Evolutionary conservation across 2,329 filamentous ascomycete species (phyloP).

Genomic region (Albophoma yamanashiensis): DNA sequence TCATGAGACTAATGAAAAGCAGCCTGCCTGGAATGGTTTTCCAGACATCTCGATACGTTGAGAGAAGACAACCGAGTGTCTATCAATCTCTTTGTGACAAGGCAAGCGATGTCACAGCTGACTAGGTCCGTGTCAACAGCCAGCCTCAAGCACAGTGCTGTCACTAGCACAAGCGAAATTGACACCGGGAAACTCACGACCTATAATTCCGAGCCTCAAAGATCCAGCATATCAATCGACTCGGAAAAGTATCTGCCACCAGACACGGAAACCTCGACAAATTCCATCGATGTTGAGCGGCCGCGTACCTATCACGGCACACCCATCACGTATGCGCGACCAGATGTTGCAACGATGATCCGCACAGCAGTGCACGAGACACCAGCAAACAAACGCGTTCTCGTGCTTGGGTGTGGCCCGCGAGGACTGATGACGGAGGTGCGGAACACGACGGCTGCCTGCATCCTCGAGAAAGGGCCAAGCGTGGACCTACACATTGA

Average conservation of each 20-base stretch:
- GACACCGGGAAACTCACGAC: conserved; percentile 4
- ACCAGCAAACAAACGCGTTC: conserved; percentile 19
- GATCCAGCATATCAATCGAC: conserved; percentile 2
- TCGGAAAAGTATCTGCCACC: conserved; percentile 8
- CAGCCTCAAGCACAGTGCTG: background rate
- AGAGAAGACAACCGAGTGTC: conserved; percentile 16
- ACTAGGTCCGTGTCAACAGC: background rate
- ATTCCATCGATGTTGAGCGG: background rate
- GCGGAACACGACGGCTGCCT: conserved; percentile 27
- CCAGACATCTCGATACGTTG: conserved; percentile 21
- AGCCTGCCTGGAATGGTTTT: conserved; percentile 28
- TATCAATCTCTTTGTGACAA: conserved; percentile 24
- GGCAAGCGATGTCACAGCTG: conserved; percentile 1
- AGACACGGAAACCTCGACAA: conserved; percentile 8
- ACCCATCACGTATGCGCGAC: conserved; percentile 20
- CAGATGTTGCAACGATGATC: conserved; percentile 25
- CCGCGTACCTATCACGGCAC: conserved; percentile 6
- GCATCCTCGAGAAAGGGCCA: conserved; percentile 28
- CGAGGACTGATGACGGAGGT: conserved; percentile 28
- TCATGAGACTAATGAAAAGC: background rate
- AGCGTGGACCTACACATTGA: conserved; percentile 38
- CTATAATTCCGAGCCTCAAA: background rate
- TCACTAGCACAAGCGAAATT: background rate
- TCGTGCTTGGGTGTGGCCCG: conserved; percentile 37
- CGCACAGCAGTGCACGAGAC: conserved; percentile 16